Conservation (phyloP, 108 stramenopile genomes). For the Nannochloropsis oceanica region DNA sequence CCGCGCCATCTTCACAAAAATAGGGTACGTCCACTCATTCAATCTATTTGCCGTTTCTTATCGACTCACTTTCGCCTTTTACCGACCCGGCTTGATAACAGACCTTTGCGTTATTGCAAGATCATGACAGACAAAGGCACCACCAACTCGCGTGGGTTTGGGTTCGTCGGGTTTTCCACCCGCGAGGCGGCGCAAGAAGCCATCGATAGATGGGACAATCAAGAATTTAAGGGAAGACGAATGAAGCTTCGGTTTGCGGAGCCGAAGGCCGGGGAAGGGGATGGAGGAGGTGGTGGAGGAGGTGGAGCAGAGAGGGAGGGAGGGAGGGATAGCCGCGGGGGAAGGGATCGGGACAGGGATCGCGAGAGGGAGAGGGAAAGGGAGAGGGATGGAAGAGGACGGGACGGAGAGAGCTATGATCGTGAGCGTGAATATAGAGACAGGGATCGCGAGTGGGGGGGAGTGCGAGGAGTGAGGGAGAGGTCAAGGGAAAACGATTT, state of each 20-base stretch:
- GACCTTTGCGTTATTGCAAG: not conserved
- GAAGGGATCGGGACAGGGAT: not conserved
- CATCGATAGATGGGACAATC: not conserved
- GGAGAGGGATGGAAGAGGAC: not conserved
- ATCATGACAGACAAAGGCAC: not conserved
- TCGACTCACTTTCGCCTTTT: no score
- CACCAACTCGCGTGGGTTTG: not conserved
- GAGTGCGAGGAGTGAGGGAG: no score
- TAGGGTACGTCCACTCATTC: not conserved
- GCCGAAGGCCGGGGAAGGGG: not conserved
- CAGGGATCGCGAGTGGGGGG: not conserved
- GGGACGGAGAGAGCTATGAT: not conserved
- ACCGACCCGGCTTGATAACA: no score
- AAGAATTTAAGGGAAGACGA: not conserved
- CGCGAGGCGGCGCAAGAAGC: not conserved
- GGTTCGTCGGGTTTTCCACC: not conserved
- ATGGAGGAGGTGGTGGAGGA: not conserved
- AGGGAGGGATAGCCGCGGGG: not conserved
- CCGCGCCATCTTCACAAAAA: not conserved
- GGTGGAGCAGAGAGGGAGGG: not conserved
- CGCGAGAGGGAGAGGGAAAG: not conserved
- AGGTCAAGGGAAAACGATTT: no score
- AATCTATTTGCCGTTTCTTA: no score
- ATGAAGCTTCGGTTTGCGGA: not conserved
- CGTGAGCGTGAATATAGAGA: no score